Base-by-base conservation (phyloP, 2,329 filamentous ascomycete species). In the Colletotrichum falcatum region DNA sequence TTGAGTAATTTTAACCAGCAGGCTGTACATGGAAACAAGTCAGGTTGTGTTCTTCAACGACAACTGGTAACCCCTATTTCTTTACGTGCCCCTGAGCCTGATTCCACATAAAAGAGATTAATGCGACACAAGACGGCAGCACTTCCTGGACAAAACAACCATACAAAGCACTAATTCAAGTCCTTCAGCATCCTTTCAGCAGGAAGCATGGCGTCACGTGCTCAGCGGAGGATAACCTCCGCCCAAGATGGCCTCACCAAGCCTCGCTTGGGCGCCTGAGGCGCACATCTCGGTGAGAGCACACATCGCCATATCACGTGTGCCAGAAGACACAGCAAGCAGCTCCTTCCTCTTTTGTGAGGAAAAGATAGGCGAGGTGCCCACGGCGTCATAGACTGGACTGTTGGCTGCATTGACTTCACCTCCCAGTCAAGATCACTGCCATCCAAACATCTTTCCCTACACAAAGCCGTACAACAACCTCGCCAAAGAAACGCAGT, bases 231-330 rank as follows among this genome's bases (percentile, higher is more conserved):
- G 18, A 2, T n/a, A 6, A 26, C 16, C 16, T 61, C 44, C 16
- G 9, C 11, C 1, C 33, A 7, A 2, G 26, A 30, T n/a, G 39
- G 18, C 56, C 39, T 46, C 11, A 23, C 55, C 23, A 20, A 16
- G 20, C 26, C 3, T 33, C 44, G 39, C 46, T 23, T 60, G 14
- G 55, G 33, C 66, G 48, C 61, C 66, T 66, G 0, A 67, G 64
- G 67, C 63, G 51, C 37, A 64, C 20, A 59, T 48, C 30, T 26
- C 37, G n/a, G 55, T 66, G 49, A 70, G 23, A 5, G 26, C 48
- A 16, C 51, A 20, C 30, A 67, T 63, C 51, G 48, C 35, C 55
- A 67, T 42, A 46, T 71, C 68, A 71, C 68, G 68, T 71, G 68
- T 42, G 18, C 12, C 16, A 4, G 7, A 20, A 35, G 16, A 1